Evolutionary conservation across 2,329 filamentous ascomycete species (phyloP), one percentile per base, ranked within the genome.

Genomic region (Proliferodiscus dingleyae): DNA sequence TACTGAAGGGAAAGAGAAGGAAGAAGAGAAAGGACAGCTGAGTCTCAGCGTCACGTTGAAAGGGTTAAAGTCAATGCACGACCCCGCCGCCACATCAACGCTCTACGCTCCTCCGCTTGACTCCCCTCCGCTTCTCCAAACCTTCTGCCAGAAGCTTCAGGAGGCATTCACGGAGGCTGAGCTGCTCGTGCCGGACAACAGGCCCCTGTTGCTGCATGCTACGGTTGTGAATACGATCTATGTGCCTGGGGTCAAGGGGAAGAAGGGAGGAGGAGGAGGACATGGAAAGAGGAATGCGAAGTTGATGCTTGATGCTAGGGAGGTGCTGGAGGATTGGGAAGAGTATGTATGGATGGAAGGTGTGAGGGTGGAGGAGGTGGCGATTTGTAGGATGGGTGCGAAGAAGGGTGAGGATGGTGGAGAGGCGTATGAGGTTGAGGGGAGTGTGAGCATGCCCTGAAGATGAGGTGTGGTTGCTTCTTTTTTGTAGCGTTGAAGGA

Each of bases 171-270:
- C 66, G 15, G 68, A 76, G 2, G 68, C 69, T 0, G 80, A 72
- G 1, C 64, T 86, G 8, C 68, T 89, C 59, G 61, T 71, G 0
- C 67, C 71, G 1, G 82, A 87, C 21, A 66, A 69, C 10, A 70
- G 87, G 44, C 76, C 80, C 5, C 64, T 96, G 51, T 74, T 87
- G 16, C 67, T 96, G 41, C 91, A 96, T 62, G 89, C 87, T 15
- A 96, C 91, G 0, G 69, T 96, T 3, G 68, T 93, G 41, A 95
- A 96, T 64, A 94, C 89, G 0, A 78, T 89, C 11, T 94, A 95
- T 62, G 80, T 81, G 34, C 57, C 57, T 37, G 37, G 61, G 39
- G 42, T 50, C 36, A 49, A 59, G 41, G 44, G 15, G 32, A 18
- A 66, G 71, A 48, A 69, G 74, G 50, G 49, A 53, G 48, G 69